Evolutionary conservation across 208 protist genomes (phyloP).

Genomic region (Polymyxa betae): DNA sequence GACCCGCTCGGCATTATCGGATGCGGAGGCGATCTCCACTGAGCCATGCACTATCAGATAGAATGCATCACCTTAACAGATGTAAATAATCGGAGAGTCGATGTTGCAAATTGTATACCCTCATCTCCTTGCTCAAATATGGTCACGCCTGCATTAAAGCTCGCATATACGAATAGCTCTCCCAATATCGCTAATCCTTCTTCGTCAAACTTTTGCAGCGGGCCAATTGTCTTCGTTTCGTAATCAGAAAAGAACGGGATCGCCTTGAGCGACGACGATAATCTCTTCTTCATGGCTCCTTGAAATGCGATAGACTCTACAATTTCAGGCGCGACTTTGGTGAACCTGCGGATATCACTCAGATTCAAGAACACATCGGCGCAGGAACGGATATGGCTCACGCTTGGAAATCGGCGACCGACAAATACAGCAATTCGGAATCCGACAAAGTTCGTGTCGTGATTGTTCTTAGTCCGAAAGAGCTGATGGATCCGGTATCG

Average conservation of each 20-base stretch:
- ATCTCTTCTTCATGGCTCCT: background rate
- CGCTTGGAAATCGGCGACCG: background rate
- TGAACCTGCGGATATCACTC: background rate
- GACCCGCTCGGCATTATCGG: background rate
- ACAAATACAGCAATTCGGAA: background rate
- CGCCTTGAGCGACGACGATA: background rate
- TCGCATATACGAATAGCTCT: slow-evolving; percentile 21
- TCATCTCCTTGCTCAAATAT: background rate
- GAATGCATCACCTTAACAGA: slow-evolving; percentile 28
- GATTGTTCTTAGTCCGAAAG: background rate
- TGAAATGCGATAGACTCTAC: background rate
- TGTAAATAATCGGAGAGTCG: background rate
- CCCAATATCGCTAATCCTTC: slow-evolving; percentile 14
- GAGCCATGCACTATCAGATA: slow-evolving; percentile 8
- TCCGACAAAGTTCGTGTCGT: background rate
- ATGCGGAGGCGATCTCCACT: background rate
- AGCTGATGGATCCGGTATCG: background rate
- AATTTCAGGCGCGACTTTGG: background rate
- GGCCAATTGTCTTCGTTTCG: slow-evolving; percentile 29
- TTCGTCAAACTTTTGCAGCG: slow-evolving; percentile 46
- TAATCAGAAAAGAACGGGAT: slow-evolving; percentile 46
- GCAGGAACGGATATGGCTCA: too few relatives aligned
- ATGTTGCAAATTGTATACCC: background rate
- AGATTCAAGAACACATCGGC: background rate
- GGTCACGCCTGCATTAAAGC: too few relatives aligned